phyloP scores from a whole-genome alignment of 352 stramenopile genomes.

The Phytophthora fragariaefolia region DNA sequence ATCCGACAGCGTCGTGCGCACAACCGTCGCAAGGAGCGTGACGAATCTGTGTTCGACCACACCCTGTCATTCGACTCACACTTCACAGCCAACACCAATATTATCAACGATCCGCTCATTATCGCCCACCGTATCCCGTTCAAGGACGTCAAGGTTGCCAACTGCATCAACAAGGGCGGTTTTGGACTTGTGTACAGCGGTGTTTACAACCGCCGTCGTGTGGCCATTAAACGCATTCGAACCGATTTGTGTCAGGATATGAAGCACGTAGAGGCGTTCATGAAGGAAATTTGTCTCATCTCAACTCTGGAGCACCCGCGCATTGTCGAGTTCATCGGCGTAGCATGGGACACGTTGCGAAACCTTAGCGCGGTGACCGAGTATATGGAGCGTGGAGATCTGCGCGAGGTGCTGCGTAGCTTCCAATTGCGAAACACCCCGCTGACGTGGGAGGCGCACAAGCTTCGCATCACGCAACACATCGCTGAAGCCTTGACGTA shows the following conservation, averaged over 20 bases:
- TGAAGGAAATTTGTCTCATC: constrained; percentile 76
- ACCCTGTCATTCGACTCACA: constrained; percentile 68
- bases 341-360: constrained; percentile 65
- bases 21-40: constrained; percentile 45
- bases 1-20: constrained; percentile 46
- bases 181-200: constrained; percentile 72
- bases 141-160: constrained; percentile 63
- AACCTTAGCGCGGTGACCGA: constrained; percentile 70
- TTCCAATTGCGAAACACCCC: constrained; percentile 53
- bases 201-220: constrained; percentile 60
- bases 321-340: constrained; percentile 74
- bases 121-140: constrained; percentile 66
- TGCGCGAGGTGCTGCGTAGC: constrained; percentile 62
- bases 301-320: constrained; percentile 61
- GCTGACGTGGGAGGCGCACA: constrained; percentile 59
- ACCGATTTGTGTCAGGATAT: constrained; percentile 55
- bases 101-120: constrained; percentile 72
- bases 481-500: constrained; percentile 71
- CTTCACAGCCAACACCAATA: constrained; percentile 54
- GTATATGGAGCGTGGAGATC: constrained; percentile 76
- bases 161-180: constrained; percentile 68
- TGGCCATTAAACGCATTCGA: constrained; percentile 74
- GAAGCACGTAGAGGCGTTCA: constrained; percentile 64
- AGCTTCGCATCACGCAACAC: constrained; percentile 59
- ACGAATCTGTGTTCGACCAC: constrained; percentile 57